These are phyloP conservation scores for Kuraishia capsulata DNA, from an alignment of 805 yeast genomes.

Conservation along the genomic window DNA sequence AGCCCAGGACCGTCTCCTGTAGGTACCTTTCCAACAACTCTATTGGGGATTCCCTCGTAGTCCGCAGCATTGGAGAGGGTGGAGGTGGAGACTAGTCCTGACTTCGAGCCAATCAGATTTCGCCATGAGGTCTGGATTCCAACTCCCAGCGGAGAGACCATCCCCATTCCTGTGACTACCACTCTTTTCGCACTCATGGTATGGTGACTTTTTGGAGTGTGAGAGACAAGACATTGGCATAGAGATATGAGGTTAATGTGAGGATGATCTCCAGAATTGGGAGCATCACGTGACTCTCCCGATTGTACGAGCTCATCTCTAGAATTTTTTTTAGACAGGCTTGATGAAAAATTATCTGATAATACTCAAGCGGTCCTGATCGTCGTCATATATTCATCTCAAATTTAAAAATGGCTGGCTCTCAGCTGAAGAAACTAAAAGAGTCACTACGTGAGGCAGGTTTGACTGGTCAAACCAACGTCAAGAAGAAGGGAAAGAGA, in stretches of 20 bases:
- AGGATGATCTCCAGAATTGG: neutral
- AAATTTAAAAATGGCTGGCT: constrained; percentile 55
- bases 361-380: neutral
- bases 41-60: constrained; percentile 51
- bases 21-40: constrained; percentile 73
- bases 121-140: constrained; percentile 50
- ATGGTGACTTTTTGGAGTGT: neutral
- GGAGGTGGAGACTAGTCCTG: constrained; percentile 53
- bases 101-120: constrained; percentile 36
- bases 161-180: constrained; percentile 87
- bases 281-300: too few species aligned
- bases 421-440: constrained; percentile 78
- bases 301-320: too few species aligned
- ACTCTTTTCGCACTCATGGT: constrained; percentile 45
- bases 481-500: constrained; percentile 45
- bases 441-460: constrained; percentile 72
- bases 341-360: neutral
- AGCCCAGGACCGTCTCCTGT: constrained; percentile 33
- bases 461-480: constrained; percentile 76
- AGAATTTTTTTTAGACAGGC: too few species aligned
- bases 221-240: neutral
- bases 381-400: too few species aligned
- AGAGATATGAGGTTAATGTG: neutral
- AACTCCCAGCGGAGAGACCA: constrained; percentile 79
- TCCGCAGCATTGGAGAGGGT: constrained; percentile 31